These are phyloP conservation scores for Verticillium albo-atrum DNA, from an alignment of 2,329 filamentous ascomycete genomes.

Conservation along the genomic window DNA sequence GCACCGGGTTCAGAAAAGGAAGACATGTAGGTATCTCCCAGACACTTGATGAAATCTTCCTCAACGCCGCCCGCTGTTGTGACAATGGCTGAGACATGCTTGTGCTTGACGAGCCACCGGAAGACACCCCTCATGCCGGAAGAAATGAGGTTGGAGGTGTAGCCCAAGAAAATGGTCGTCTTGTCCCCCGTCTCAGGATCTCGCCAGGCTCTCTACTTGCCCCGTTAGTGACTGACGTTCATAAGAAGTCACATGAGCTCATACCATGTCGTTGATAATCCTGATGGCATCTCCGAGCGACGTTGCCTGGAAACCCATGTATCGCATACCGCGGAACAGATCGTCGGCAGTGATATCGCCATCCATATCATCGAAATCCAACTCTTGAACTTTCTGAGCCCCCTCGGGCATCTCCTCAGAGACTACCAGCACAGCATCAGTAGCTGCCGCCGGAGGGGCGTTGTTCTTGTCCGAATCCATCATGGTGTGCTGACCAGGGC, in stretches of 20 bases:
- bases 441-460: constrained; percentile 57
- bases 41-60: constrained; percentile 97
- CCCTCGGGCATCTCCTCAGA: constrained; percentile 77
- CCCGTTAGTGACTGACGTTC: constrained; percentile 13
- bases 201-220: constrained; percentile 63
- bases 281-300: constrained; percentile 81
- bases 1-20: constrained; percentile 76
- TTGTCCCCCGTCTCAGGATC: constrained; percentile 73
- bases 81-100: constrained; percentile 87
- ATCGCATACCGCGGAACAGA: constrained; percentile 73
- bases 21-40: constrained; percentile 89
- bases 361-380: constrained; percentile 85
- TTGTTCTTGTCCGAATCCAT: constrained; percentile 15
- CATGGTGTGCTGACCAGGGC: neutral
- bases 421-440: constrained; percentile 77
- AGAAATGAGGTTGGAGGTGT: constrained; percentile 96
- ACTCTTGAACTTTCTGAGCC: constrained; percentile 77
- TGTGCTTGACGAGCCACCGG: constrained; percentile 88
- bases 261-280: constrained; percentile 94
- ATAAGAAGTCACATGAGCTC: neutral
- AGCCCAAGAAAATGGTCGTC: constrained; percentile 94
- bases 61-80: constrained; percentile 94
- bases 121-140: constrained; percentile 89
- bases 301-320: constrained; percentile 72
- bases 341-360: constrained; percentile 80